Evolutionary conservation across 1,284 basidiomycete species (phyloP).

Genomic region (Trametes pubescens): DNA sequence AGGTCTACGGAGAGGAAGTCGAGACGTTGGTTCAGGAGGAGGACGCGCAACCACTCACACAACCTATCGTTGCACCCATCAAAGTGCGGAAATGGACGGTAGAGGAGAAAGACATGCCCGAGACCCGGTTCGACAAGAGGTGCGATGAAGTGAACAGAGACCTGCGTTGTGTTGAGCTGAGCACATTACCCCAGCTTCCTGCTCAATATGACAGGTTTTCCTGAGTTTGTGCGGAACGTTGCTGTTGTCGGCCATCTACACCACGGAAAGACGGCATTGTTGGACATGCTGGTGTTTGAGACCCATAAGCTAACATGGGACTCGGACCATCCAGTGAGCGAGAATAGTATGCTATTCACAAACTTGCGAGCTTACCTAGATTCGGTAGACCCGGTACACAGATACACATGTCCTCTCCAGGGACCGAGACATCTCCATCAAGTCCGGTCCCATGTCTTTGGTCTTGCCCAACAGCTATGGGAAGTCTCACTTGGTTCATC

Average conservation of each 20-base stretch:
- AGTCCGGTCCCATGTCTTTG: conserved; percentile 96
- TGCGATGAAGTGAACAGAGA: conserved; percentile 48
- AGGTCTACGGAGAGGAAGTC: conserved; percentile 94
- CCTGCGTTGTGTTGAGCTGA: conserved; percentile 28
- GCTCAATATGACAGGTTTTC: conserved; percentile 91
- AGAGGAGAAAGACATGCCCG: conserved; percentile 92
- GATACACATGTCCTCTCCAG: conserved; percentile 94
- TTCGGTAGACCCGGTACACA: conserved; percentile 85
- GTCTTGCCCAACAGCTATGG: conserved; percentile 87
- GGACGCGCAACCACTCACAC: conserved; percentile 93
- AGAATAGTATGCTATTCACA: too few relatives aligned
- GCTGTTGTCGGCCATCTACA: conserved; percentile 96
- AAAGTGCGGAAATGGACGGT: conserved; percentile 93
- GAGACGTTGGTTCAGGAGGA: conserved; percentile 99
- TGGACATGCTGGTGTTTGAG: conserved; percentile 98
- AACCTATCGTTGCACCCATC: conserved; percentile 96
- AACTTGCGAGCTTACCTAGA: not conserved
- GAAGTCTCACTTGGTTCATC: conserved; percentile 93
- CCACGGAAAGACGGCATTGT: conserved; percentile 95
- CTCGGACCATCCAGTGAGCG: conserved; percentile 81
- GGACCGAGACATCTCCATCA: conserved; percentile 92
- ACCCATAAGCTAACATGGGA: conserved; percentile 97
- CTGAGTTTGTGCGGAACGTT: conserved; percentile 95
- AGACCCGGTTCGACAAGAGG: conserved; percentile 95
- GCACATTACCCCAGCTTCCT: conserved; percentile 71